Evolutionary conservation across 148 eudicot genomes (phyloP).

Genomic region (Rhododendron williamsianum): DNA sequence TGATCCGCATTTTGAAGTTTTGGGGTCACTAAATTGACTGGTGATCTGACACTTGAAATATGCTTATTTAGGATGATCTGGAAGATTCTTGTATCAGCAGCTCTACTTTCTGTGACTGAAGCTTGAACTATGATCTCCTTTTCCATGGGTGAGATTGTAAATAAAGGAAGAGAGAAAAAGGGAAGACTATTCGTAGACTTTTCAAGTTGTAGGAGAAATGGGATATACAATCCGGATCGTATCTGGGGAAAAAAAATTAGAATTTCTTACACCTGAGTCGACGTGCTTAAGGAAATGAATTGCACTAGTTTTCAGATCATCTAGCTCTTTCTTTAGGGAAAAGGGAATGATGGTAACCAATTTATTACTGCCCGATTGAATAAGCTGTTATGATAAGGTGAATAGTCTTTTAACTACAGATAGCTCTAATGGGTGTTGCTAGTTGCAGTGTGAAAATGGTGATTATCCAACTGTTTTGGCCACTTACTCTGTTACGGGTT

Average conservation of each 20-base stretch:
- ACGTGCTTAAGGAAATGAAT: not conserved
- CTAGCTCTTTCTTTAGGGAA: not conserved
- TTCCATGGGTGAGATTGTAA: not conserved
- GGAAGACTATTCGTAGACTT: not conserved
- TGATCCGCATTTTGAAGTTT: constrained; percentile 1
- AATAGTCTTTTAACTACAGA: not conserved
- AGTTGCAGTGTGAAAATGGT: not conserved
- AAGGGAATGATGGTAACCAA: not conserved
- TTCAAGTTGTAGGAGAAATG: not conserved
- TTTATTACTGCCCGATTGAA: not conserved
- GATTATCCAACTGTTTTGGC: not conserved
- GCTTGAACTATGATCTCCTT: constrained; percentile 2
- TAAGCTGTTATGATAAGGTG: not conserved
- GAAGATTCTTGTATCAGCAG: constrained; percentile 1
- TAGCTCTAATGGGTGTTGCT: not conserved
- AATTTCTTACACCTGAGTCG: not conserved
- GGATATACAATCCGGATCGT: not conserved
- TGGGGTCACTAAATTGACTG: not conserved
- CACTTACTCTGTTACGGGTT: not conserved
- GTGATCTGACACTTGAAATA: constrained; percentile 6
- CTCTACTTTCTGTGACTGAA: not conserved
- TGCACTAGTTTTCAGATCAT: not conserved
- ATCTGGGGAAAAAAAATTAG: not conserved
- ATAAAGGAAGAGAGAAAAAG: not conserved
- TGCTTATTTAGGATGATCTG: not conserved